These are phyloP conservation scores for Annona squamosa DNA, from an alignment of 164 flowering plant genomes.

Conservation along the genomic window DNA sequence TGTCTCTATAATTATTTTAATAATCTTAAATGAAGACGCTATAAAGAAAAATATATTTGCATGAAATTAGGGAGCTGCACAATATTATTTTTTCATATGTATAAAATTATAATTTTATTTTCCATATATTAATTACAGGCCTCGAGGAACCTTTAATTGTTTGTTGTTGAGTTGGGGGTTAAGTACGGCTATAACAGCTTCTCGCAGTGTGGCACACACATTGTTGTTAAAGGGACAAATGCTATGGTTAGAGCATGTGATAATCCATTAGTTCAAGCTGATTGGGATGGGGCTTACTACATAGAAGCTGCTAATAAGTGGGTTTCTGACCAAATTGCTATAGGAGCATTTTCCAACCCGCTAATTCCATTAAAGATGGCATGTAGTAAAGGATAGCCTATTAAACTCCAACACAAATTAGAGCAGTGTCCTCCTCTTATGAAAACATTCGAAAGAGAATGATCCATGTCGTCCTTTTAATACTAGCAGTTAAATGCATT, in stretches of 20 bases:
- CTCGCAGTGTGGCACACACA: constrained; percentile 49
- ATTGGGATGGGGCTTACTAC: constrained; percentile 83
- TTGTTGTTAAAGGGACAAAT: constrained; percentile 35
- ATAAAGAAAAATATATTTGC: no score
- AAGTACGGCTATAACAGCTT: constrained; percentile 54
- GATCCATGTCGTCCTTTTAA: no score
- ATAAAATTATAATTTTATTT: background rate
- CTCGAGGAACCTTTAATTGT: constrained; percentile 47
- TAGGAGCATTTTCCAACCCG: constrained; percentile 58
- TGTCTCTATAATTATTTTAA: no score
- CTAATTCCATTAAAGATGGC: constrained; percentile 39
- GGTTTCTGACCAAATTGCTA: constrained; percentile 43
- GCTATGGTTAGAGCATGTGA: constrained; percentile 49
- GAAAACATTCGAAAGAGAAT: no score
- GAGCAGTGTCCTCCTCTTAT: no score
- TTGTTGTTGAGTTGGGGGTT: constrained; percentile 80
- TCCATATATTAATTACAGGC: constrained; percentile 29
- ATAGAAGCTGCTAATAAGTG: constrained; percentile 77
- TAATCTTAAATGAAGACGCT: no score
- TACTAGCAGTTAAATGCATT: no score
- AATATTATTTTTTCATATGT: no score
- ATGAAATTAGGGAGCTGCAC: background rate
- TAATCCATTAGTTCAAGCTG: constrained; percentile 39
- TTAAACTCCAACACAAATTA: no score
- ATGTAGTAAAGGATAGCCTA: constrained; percentile 18